phyloP scores from a whole-genome alignment of 176 grass and related monocot genomes.

The Avena sativa region DNA sequence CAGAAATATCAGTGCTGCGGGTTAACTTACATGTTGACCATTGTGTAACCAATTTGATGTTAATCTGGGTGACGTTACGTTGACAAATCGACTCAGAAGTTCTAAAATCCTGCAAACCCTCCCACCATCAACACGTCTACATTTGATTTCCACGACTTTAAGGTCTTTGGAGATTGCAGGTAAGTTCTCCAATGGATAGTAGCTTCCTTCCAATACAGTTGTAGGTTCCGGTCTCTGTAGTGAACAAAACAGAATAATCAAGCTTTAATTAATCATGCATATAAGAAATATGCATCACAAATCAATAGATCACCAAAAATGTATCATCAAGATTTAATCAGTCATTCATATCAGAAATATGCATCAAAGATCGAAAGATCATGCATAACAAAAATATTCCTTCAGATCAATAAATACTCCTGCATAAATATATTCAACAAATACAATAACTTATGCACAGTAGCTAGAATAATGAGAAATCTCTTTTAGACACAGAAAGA shows the following conservation, averaged over 20 bases:
- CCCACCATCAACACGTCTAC: not conserved
- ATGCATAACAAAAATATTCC: not conserved
- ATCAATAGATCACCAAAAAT: not conserved
- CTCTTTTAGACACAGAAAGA: not conserved
- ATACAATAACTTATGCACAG: not conserved
- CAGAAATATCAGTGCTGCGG: not conserved
- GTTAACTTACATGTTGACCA: not conserved
- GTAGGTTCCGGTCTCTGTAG: not conserved
- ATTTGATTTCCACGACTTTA: too few relatives aligned
- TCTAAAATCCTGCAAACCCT: constrained; percentile 10
- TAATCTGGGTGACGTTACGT: not conserved
- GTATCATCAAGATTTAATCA: constrained; percentile 3
- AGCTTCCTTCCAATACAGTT: not conserved
- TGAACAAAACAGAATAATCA: not conserved
- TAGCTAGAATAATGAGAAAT: not conserved
- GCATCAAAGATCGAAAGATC: not conserved
- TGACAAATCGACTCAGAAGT: not conserved
- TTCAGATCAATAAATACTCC: not conserved
- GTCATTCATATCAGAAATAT: not conserved
- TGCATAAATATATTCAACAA: not conserved
- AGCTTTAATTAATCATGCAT: not conserved
- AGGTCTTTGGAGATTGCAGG: not conserved
- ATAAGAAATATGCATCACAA: not conserved
- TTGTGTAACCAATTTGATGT: not conserved
- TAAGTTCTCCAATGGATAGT: not conserved